A percentile compares a stretch with the other conserved stretches of the same genome.
Conservation (phyloP, 2,329 filamentous ascomycete species). For the Nemania abortiva region DNA sequence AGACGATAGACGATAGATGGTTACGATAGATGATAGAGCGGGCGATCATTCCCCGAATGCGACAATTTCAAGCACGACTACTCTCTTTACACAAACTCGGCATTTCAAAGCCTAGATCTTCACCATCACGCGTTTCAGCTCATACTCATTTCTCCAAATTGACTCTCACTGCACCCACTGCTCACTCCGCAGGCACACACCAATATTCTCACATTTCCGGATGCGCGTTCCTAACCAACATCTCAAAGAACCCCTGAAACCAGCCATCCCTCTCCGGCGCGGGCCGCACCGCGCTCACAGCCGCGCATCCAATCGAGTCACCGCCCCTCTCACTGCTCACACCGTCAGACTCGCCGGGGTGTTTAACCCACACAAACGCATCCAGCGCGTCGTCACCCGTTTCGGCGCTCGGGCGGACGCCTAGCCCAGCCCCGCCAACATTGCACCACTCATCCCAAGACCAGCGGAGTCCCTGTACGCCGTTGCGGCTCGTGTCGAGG, state of each 20-base stretch:
- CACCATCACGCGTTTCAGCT: neutral
- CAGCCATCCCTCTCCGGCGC: slow-evolving; percentile 8
- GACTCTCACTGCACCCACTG: too few relatives aligned
- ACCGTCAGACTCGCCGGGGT: slow-evolving; percentile 13
- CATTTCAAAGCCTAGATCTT: neutral
- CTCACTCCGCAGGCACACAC: too few relatives aligned
- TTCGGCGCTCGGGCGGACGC: neutral
- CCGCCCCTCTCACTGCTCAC: slow-evolving; percentile 10
- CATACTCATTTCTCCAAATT: neutral
- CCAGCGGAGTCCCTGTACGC: slow-evolving; percentile 19
- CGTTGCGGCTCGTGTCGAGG: slow-evolving; percentile 24
- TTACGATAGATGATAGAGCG: slow-evolving; percentile 9
- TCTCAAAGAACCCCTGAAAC: slow-evolving; percentile 25
- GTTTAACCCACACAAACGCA: slow-evolving; percentile 19
- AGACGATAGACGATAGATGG: slow-evolving; percentile 14
- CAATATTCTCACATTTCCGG: neutral
- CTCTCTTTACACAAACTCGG: neutral
- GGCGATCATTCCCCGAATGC: neutral
- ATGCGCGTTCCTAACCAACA: slow-evolving; percentile 20
- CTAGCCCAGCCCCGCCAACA: slow-evolving; percentile 14
- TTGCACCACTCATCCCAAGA: slow-evolving; percentile 27
- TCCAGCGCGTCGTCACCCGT: slow-evolving; percentile 15
- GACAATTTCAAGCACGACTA: neutral
- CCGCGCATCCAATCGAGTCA: neutral
- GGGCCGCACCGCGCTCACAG: slow-evolving; percentile 3